Base-by-base conservation (phyloP, 768 basidiomycete species). In the Lactifluus volemus region DNA sequence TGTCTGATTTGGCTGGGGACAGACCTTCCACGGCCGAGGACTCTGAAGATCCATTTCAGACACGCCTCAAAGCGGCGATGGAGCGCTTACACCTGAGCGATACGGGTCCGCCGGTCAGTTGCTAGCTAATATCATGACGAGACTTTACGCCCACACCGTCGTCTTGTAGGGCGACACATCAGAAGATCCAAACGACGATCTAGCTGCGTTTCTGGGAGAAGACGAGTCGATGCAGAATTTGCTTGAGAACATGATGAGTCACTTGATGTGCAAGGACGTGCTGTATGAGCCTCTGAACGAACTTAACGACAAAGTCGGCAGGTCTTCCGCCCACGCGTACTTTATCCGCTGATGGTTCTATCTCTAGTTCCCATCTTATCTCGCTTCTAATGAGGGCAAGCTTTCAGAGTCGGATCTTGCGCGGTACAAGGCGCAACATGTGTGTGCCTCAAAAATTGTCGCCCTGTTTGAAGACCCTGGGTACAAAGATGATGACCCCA, bases 211-310 rank as follows among this genome's bases (percentile, higher is more conserved):
- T 14, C 73, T 91, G 21, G 70, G 19, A 4, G 77, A 67, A 75
- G 73, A 71, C 12, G 77, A 77, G 0, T 81, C 84, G 29, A 69
- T 93, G 12, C 80, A 86, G 47, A 81, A 78, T 0, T 74, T 92
- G 62, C 77, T 96, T 9, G 90, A 94, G 70, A 80, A 70, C 29
- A 88, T 95, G 82, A 90, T 92, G 89, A 74, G 79, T 21, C 82
- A 86, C 71, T 76, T 92, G 29, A 85, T 92, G 84, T 82, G 80
- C 74, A 88, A 90, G 68, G 88, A 91, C 0, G 76, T 92, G 3
- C 73, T 95, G n/a, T 87, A 93, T 65, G 90, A 92, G 49, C 92
- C 93, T 0, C 69, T 95, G 59, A 89, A 88, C 66, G 92, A 96
- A 69, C 73, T 96, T 21, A 73, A 78, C 15, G 82, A 85, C 15